Evolutionary conservation across 2,329 filamentous ascomycete genomes (phyloP).

Genomic region (Fusarium udum): DNA sequence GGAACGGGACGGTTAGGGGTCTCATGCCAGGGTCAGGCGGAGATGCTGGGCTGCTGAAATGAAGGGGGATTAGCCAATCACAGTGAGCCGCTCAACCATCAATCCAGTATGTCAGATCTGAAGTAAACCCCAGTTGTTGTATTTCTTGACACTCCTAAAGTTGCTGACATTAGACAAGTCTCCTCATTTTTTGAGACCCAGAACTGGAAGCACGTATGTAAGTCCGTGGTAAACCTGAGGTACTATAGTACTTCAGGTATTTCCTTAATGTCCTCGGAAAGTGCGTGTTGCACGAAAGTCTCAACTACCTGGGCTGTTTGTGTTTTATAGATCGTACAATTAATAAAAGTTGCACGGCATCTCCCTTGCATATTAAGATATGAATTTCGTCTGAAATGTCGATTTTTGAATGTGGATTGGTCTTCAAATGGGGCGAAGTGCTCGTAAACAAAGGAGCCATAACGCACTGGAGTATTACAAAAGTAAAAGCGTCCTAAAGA

Average conservation of each 20-base stretch:
- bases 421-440: not conserved
- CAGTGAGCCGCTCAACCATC: not conserved
- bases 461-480: not conserved
- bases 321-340: not conserved
- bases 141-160: not conserved
- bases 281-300: not conserved
- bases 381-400: not conserved
- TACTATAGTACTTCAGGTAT: not conserved
- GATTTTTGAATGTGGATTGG: no score
- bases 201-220: not conserved
- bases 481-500: not conserved
- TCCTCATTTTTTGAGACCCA: not conserved
- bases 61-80: constrained; percentile 9
- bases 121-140: not conserved
- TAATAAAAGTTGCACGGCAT: not conserved
- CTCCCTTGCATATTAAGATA: not conserved
- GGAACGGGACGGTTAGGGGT: constrained; percentile 22
- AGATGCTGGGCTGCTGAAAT: not conserved
- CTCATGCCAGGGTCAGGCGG: constrained; percentile 36
- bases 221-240: not conserved
- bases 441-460: not conserved
- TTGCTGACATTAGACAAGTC: not conserved
- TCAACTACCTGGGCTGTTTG: not conserved
- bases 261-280: not conserved
- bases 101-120: not conserved